These are phyloP conservation scores for Salvia miltiorrhiza DNA, from an alignment of 257 asterid genomes.

Conservation along the genomic window DNA sequence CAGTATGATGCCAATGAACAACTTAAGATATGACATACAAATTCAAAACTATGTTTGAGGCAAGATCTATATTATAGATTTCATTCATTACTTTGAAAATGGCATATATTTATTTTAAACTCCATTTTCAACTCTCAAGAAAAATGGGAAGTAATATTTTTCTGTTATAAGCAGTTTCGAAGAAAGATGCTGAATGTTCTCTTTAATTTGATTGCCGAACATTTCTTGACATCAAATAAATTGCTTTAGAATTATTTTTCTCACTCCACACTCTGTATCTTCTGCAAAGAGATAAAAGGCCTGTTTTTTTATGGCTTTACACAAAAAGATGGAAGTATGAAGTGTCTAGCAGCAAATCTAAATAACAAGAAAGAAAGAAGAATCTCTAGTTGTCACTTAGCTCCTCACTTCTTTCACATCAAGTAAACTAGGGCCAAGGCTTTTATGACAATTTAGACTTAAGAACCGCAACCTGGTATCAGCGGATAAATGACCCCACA, in stretches of 20 bases:
- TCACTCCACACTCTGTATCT: not conserved
- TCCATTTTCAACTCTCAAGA: not conserved
- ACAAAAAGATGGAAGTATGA: not conserved
- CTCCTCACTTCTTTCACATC: not conserved
- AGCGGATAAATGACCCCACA: not conserved
- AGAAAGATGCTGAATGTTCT: not conserved
- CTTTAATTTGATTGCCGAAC: not conserved
- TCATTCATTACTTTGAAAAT: slow-evolving; percentile 24
- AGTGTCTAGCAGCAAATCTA: not conserved
- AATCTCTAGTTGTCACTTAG: not conserved
- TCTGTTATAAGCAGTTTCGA: not conserved
- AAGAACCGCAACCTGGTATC: not conserved
- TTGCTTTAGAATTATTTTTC: not conserved
- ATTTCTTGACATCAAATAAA: not conserved
- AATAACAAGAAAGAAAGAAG: not conserved
- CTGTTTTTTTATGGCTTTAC: not conserved
- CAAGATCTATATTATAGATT: not conserved
- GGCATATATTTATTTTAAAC: not conserved
- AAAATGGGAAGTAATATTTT: not conserved
- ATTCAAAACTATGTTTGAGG: not conserved
- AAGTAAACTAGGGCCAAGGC: not conserved
- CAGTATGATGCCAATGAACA: not conserved
- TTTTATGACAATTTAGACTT: not conserved
- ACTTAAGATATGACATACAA: not conserved
- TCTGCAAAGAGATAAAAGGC: not conserved